Percentiles rank a stretch among this genome's conserved stretches.
phyloP scores from a whole-genome alignment of 225 moss, liverwort and hornwort genomes.

The Marchantia paleacea region DNA sequence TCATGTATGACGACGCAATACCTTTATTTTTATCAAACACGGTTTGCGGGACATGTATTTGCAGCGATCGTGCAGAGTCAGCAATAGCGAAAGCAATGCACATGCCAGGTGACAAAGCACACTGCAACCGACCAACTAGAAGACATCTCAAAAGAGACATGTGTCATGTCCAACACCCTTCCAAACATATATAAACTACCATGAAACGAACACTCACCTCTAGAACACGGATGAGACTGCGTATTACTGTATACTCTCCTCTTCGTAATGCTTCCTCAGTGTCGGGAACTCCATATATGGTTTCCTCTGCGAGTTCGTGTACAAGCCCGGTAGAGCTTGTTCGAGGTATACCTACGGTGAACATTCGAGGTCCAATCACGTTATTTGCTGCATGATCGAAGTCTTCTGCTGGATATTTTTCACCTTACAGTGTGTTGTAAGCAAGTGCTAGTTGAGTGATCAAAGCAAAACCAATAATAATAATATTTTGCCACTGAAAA shows the following conservation, averaged over 20 bases:
- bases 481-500: neutral
- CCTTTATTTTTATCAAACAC: too few relatives aligned
- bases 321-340: conserved; percentile 97
- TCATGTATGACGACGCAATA: too few relatives aligned
- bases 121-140: too few relatives aligned
- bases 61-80: too few relatives aligned
- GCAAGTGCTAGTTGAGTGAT: neutral
- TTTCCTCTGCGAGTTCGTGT: conserved; percentile 77
- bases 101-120: too few relatives aligned
- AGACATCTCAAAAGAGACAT: too few relatives aligned
- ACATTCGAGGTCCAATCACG: neutral
- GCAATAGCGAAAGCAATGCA: too few relatives aligned
- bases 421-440: neutral
- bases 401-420: too few relatives aligned
- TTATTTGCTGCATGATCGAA: neutral
- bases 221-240: conserved; percentile 91
- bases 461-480: too few relatives aligned
- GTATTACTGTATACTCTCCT: conserved; percentile 97
- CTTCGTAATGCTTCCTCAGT: conserved; percentile 89
- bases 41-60: too few relatives aligned
- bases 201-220: conserved; percentile 54
- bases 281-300: conserved; percentile 69
- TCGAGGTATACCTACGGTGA: conserved; percentile 68
- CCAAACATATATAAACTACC: too few relatives aligned
- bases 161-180: too few relatives aligned